A percentile compares a stretch with the other conserved stretches of the same genome.
Evolutionary conservation across 1,139 yeast species (phyloP).

Genomic region (Chernovozyma aurita): DNA sequence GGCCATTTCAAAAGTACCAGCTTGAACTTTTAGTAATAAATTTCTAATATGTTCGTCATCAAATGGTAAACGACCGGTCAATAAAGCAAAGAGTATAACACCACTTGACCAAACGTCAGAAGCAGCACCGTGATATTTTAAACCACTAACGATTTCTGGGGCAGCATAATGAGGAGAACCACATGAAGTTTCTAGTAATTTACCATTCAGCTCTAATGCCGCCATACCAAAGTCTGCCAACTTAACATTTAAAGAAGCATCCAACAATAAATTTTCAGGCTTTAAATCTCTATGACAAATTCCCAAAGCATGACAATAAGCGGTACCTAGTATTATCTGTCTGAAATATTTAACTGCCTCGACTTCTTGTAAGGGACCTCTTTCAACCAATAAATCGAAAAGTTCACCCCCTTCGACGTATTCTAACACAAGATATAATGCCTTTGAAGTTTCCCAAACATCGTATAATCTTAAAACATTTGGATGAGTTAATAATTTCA

Average conservation of each 20-base stretch:
- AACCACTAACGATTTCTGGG: conserved; percentile 78
- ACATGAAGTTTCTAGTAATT: conserved; percentile 71
- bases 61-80: conserved; percentile 77
- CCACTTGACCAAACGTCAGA: conserved; percentile 89
- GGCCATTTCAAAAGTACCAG: conserved; percentile 74
- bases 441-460: conserved; percentile 81
- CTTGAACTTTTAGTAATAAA: conserved; percentile 66
- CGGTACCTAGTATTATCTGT: conserved; percentile 72
- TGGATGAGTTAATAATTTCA: conserved; percentile 74
- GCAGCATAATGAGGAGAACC: conserved; percentile 89
- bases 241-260: conserved; percentile 62
- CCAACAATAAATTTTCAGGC: conserved; percentile 71
- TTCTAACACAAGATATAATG: conserved; percentile 67
- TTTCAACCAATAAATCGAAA: conserved; percentile 70
- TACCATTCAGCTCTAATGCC: conserved; percentile 70
- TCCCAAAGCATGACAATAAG: conserved; percentile 78
- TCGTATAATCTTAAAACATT: conserved; percentile 73
- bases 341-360: conserved; percentile 74
- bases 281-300: conserved; percentile 80
- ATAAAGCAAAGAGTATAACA: conserved; percentile 68
- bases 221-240: conserved; percentile 90
- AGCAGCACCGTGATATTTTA: conserved; percentile 75
- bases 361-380: conserved; percentile 72
- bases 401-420: conserved; percentile 84
- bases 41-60: conserved; percentile 77